Evolutionary conservation across 2,329 filamentous ascomycete genomes (phyloP).

Genomic region (Diplodia corticola): DNA sequence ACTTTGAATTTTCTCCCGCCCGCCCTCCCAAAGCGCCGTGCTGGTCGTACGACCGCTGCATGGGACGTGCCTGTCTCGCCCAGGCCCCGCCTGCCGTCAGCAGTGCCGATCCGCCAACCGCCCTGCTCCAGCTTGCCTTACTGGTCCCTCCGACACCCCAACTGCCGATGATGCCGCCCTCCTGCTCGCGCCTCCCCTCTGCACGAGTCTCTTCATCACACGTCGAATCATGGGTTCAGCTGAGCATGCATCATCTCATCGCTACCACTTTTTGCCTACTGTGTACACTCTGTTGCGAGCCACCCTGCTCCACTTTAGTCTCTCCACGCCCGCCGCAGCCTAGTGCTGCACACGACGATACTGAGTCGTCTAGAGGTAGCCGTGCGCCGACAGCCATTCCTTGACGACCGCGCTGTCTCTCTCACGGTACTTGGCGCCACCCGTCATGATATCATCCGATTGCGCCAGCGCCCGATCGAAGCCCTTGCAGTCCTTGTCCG

Average conservation of each 20-base stretch:
- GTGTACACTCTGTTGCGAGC: neutral
- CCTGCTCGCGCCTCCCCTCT: neutral
- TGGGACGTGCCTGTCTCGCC: neutral
- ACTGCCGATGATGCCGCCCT: neutral
- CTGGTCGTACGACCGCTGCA: conserved; percentile 8
- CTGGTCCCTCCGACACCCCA: neutral
- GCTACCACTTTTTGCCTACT: neutral
- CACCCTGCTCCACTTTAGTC: conserved; percentile 6
- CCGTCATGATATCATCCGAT: conserved; percentile 80
- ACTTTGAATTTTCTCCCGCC: neutral
- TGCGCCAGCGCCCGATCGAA: conserved; percentile 86
- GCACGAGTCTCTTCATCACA: neutral
- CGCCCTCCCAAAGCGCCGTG: neutral
- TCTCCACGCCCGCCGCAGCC: conserved; percentile 5
- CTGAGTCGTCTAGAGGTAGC: conserved; percentile 44
- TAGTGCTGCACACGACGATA: neutral
- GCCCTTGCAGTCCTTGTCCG: conserved; percentile 77
- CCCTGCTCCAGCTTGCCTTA: neutral
- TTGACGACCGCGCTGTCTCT: conserved; percentile 71
- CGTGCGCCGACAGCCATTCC: conserved; percentile 73
- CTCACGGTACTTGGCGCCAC: conserved; percentile 77
- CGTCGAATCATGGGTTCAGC: neutral
- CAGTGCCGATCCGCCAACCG: neutral
- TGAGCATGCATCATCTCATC: neutral
- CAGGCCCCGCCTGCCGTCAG: neutral